Evolutionary conservation across 2,329 filamentous ascomycete species (phyloP).

Genomic region (Hawksworthiomyces lignivorus): DNA sequence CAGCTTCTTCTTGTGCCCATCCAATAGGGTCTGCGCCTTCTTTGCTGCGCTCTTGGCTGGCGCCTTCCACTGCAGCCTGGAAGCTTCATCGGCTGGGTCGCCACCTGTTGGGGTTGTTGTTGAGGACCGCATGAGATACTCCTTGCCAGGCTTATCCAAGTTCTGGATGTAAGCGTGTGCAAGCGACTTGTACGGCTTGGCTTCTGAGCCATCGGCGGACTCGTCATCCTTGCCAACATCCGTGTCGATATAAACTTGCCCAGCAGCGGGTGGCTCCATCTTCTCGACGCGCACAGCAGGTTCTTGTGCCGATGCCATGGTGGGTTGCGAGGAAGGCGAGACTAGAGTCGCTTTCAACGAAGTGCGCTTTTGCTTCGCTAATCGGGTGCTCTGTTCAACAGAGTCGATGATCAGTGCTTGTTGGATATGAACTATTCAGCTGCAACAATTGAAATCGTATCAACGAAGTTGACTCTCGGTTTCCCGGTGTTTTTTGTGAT

Average conservation of each 20-base stretch:
- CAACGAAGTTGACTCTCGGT: too few species aligned
- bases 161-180: constrained; percentile 69
- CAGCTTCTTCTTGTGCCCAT: constrained; percentile 76
- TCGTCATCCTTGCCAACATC: constrained; percentile 67
- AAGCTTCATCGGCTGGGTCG: constrained; percentile 55
- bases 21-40: constrained; percentile 69
- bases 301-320: constrained; percentile 28
- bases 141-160: constrained; percentile 44
- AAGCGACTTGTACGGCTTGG: constrained; percentile 74
- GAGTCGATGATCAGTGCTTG: too few species aligned
- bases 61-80: constrained; percentile 67
- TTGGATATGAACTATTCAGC: too few species aligned
- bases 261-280: constrained; percentile 4
- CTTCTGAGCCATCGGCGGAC: constrained; percentile 58
- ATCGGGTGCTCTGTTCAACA: neutral
- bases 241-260: constrained; percentile 68
- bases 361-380: neutral
- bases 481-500: too few species aligned
- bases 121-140: constrained; percentile 64
- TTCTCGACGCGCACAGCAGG: constrained; percentile 41
- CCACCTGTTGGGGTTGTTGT: constrained; percentile 51
- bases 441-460: too few species aligned
- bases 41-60: constrained; percentile 78
- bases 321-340: neutral
- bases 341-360: too few species aligned